Conservation (phyloP, 2,329 filamentous ascomycete genomes). For the Aspergillus sp. region DNA sequence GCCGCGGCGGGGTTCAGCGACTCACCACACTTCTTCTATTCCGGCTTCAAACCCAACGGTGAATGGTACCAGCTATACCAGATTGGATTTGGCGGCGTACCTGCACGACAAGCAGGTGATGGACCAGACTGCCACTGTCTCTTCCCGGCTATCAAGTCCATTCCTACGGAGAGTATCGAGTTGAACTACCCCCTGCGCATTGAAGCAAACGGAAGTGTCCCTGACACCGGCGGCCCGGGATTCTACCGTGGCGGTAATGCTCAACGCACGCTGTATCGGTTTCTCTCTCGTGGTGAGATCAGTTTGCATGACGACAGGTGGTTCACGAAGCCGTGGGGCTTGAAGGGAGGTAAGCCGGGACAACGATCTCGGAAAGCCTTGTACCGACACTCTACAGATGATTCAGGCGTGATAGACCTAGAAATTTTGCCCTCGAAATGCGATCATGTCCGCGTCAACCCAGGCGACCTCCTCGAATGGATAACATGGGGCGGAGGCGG, state of each 20-base stretch:
- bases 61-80: constrained; percentile 47
- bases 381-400: constrained; percentile 25
- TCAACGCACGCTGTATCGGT: constrained; percentile 43
- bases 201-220: constrained; percentile 43
- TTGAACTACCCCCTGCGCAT: constrained; percentile 44
- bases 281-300: constrained; percentile 41
- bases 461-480: constrained; percentile 45
- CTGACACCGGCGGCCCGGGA: constrained; percentile 44
- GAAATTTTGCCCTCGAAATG: constrained; percentile 42
- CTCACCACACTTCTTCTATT: constrained; percentile 47
- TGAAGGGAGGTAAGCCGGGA: constrained; percentile 43
- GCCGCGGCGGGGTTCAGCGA: constrained; percentile 47
- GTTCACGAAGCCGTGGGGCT: constrained; percentile 46
- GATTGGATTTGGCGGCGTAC: constrained; percentile 46
- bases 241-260: constrained; percentile 45
- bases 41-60: constrained; percentile 43
- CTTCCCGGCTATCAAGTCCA: constrained; percentile 46
- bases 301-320: constrained; percentile 45
- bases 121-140: constrained; percentile 47
- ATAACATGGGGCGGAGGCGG: constrained; percentile 46
- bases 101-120: constrained; percentile 42
- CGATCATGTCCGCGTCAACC: constrained; percentile 42
- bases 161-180: constrained; percentile 45
- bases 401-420: constrained; percentile 14
- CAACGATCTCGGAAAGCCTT: constrained; percentile 38